Evolutionary conservation across 1,284 basidiomycete genomes (phyloP), one percentile per base, ranked within the genome.

Genomic region (Puccinia horiana): DNA sequence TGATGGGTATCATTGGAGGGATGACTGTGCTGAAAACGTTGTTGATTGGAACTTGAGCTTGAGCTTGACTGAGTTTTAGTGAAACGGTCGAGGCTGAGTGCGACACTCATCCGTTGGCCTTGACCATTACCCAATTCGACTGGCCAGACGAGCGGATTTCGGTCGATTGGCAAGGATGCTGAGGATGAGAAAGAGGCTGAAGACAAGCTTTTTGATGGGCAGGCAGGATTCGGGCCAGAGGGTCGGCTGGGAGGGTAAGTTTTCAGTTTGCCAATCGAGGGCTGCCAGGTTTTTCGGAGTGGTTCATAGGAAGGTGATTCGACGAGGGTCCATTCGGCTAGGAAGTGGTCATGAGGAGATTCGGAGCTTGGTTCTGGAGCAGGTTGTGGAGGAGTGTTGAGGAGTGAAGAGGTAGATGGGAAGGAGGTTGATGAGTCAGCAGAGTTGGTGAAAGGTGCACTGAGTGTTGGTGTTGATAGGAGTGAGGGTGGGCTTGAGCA

Each of bases 71-170:
- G 56, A n/a, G 56, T 9, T 58, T 35, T 26, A 61, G 23, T 47
- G 35, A 32, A 23, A 9, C 11, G 42, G 29, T 35, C 37, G 16
- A n/a, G n/a, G 32, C 6, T 1, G 6, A 26, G 44, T 40, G 56
- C 32, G 18, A 76, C 75, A 23, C 35, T 58, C 75, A 76, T 76
- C 5, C 35, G 75, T 47, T 63, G 35, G 1, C 75, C 75, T 18
- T 58, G 52, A 1, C 75, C 75, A 54, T 76, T 63, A 11, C 75
- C 75, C 35, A 76, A 40, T 6, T 63, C 75, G 56, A 76, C 75
- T 5, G 75, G 75, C 75, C 75, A 76, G 56, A 29, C 61, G 23
- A 76, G 29, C 2, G 56, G 54, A 44, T 61, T 58, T 18, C 37
- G 5, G 16, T 42, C 54, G 26, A 26, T 61, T 26, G 56, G 42